Percentiles rank a stretch among this genome's conserved stretches.
Evolutionary conservation across 2,329 filamentous ascomycete species (phyloP).

Genomic region (Diaporthe destruens): DNA sequence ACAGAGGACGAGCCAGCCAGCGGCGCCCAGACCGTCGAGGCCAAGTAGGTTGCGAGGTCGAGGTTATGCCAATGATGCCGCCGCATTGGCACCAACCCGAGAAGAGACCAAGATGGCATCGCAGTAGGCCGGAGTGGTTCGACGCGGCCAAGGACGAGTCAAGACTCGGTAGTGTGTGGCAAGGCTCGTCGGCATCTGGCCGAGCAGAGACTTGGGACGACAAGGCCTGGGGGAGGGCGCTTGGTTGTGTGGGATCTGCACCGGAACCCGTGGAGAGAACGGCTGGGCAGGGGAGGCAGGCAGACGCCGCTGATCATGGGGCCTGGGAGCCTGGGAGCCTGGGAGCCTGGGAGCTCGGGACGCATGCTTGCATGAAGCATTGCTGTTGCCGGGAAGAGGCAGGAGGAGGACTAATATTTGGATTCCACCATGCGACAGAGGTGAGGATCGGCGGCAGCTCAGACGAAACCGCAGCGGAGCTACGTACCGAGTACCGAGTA

Average conservation of each 20-base stretch:
- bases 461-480: slow-evolving; percentile 13
- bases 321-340: no score
- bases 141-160: slow-evolving; percentile 28
- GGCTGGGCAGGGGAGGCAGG: slow-evolving; percentile 26
- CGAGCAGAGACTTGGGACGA: slow-evolving; percentile 7
- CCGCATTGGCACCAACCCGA: slow-evolving; percentile 17
- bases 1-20: not conserved
- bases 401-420: slow-evolving; percentile 16
- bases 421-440: slow-evolving; percentile 25
- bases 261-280: slow-evolving; percentile 8
- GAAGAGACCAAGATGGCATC: slow-evolving; percentile 17
- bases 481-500: not conserved
- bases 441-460: slow-evolving; percentile 26
- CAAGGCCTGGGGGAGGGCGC: slow-evolving; percentile 12
- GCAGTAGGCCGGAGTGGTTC: slow-evolving; percentile 18
- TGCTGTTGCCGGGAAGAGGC: slow-evolving; percentile 10
- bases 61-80: slow-evolving; percentile 19
- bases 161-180: slow-evolving; percentile 16
- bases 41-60: no score
- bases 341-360: not conserved
- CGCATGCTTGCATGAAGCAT: slow-evolving; percentile 26
- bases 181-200: slow-evolving; percentile 1
- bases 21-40: slow-evolving; percentile 12
- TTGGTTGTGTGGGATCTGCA: slow-evolving; percentile 27
- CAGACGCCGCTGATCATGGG: slow-evolving; percentile 6